Percentiles rank a stretch among this genome's conserved stretches.
Evolutionary conservation across 1,284 basidiomycete genomes (phyloP).

Genomic region (Ceratobasidium sp.): DNA sequence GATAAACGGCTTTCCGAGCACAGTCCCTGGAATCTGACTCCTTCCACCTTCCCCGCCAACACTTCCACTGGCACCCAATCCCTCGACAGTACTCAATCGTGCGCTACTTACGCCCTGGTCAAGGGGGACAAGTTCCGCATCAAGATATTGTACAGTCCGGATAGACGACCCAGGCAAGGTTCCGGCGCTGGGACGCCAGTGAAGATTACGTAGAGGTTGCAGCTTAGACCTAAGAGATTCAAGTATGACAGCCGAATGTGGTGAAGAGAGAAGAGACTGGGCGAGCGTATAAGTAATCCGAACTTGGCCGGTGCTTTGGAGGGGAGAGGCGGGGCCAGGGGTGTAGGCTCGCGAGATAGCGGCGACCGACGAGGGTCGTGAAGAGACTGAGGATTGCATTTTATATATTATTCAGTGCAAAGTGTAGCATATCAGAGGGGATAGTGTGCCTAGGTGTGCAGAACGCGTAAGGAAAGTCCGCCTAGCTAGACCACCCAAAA

Average conservation of each 20-base stretch:
- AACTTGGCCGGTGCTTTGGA: constrained; percentile 26
- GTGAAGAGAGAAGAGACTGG: constrained; percentile 39
- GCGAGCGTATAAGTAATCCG: constrained; percentile 39
- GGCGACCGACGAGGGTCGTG: constrained; percentile 21
- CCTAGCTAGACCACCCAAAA: not conserved
- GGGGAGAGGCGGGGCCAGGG: constrained; percentile 27
- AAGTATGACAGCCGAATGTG: constrained; percentile 21
- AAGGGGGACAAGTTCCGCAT: constrained; percentile 77
- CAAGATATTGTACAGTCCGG: constrained; percentile 88
- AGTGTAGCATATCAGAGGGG: not conserved
- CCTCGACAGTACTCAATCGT: constrained; percentile 32
- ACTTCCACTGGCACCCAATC: not conserved
- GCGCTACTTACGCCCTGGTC: constrained; percentile 58
- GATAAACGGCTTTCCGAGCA: constrained; percentile 88
- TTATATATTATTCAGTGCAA: not conserved
- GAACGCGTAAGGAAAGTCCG: not conserved
- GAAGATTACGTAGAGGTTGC: constrained; percentile 82
- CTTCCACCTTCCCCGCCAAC: constrained; percentile 61
- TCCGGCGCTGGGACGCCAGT: constrained; percentile 84
- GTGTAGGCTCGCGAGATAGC: constrained; percentile 20
- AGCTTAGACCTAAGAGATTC: constrained; percentile 37
- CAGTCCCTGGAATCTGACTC: constrained; percentile 78
- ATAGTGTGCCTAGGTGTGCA: not conserved
- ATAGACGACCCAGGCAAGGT: constrained; percentile 64
- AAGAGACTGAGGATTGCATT: constrained; percentile 19